Evolutionary conservation across 2,329 filamentous ascomycete genomes (phyloP), one percentile per base, ranked within the genome.

Genomic region (Microsporum audouinii): DNA sequence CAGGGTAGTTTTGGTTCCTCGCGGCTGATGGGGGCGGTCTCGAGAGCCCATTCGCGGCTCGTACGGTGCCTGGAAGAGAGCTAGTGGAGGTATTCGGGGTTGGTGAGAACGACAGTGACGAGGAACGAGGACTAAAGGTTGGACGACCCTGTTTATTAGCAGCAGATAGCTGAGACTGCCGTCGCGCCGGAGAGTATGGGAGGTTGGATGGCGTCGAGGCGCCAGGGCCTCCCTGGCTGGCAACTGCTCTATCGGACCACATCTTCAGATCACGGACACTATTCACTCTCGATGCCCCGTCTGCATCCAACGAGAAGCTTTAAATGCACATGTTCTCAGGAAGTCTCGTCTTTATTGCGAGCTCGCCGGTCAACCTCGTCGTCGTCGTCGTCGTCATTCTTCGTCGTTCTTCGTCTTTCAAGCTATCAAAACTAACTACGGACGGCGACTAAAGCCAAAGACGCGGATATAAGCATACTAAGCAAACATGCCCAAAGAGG

Each of bases 181-280:
- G 82, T 45, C 84, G 82, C 33, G 85, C 81, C 56, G 89, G 88
- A 65, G 89, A 91, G 70, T 84, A 88, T 57, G 86, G 79, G 71
- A 89, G 84, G 71, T 82, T 85, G 63, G 80, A 80, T 63, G 84
- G 77, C 70, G 84, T 79, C 60, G 84, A 82, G 62, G 84, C 84
- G 65, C 82, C 80, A 61, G 83, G 79, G 75, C 84, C 78, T 72
- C 83, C 84, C 61, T 85, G 82, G 73, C 88, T 86, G 68, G 82
- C 85, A 65, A 88, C 86, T 66, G 95, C 84, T 72, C 91, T 87
- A 78, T 96, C 91, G 71, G 95, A 84, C 91, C 91, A 96, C 89
- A 95, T 95, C 57, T 61, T 74, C 57, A 23, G 51, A 56, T 41
- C 29, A 38, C 14, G 43, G n/a, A 23, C n/a, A 4, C 17, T 39